Base-by-base conservation (phyloP, 371 early-diverging fungal genomes). In the Apophysomyces variabilis region DNA sequence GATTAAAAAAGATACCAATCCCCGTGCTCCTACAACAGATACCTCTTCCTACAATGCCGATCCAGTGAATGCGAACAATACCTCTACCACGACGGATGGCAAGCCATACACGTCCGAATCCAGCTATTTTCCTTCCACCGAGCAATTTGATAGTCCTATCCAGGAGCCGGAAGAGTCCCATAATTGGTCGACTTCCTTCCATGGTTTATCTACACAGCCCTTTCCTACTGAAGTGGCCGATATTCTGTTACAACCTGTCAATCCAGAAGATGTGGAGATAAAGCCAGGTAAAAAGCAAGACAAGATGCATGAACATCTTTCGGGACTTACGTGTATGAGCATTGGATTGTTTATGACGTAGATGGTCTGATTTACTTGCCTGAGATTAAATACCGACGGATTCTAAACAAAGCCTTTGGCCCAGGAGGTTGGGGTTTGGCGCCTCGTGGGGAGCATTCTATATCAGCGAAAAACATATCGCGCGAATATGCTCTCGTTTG, bases 331-430 rank as follows among this genome's bases (percentile, higher is more conserved):
- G 32, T n/a, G 21, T 9, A 50, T 18, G 54, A 50, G 0, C 18
- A 5, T 9, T 50, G 18, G 8, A 18, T 57, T 18, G 5, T 16
- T 59, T 16, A 38, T 14, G 39, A 61, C 18, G 11, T 72, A 90
- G 97, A 99, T 73, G 99, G 99, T 8, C 66, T 95, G 56, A 64
- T 96, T 32, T 97, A 97, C 71, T 79, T 98, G 6, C 97, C 98
- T 36, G 98, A 98, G 79, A 99, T 97, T 72, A 96, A 96, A 71
- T 97, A 96, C 79, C 89, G 99, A 35, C 90, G 96, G 46, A 93
- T 96, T 54, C 83, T 98, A 43, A 96, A 60, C 65, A 87, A 80
- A 65, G 95, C 98, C 4, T 98, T 99, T 79, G 96, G 98, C 11
- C 98, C 99, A 13, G 99, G 99, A 68, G 98, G 65, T 70, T 94